Conservation (phyloP, 202 grass and related monocot genomes). For the Zizania palustris region DNA sequence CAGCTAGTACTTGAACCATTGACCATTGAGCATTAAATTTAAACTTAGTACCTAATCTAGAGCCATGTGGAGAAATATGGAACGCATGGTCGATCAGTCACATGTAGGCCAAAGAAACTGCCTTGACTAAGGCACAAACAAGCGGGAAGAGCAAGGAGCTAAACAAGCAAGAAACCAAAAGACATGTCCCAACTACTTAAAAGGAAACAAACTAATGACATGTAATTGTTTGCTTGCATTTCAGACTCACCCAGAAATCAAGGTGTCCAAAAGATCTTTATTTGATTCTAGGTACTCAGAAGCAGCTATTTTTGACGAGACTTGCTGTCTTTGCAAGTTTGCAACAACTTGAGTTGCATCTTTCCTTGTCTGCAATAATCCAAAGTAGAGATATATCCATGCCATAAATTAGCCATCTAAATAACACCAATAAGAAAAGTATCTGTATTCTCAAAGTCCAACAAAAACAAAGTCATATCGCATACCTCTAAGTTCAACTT, state of each 20-base stretch:
- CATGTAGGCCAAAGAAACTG: neutral
- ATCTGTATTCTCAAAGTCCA: neutral
- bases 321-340: constrained; percentile 95
- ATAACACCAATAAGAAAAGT: constrained; percentile 3
- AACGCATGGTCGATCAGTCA: constrained; percentile 13
- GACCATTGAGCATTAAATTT: neutral
- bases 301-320: constrained; percentile 78
- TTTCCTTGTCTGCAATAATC: constrained; percentile 82
- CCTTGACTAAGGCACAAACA: neutral
- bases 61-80: constrained; percentile 19
- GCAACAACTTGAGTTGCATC: constrained; percentile 99
- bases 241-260: constrained; percentile 80
- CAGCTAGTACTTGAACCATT: neutral
- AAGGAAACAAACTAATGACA: constrained; percentile 1
- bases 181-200: neutral
- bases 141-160: constrained; percentile 12
- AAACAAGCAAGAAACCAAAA: constrained; percentile 21
- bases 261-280: constrained; percentile 95
- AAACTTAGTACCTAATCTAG: constrained; percentile 11
- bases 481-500: constrained; percentile 90
- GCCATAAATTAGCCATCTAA: constrained; percentile 24
- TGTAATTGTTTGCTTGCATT: constrained; percentile 18
- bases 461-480: constrained; percentile 27
- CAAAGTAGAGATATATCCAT: constrained; percentile 27
- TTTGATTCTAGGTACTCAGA: constrained; percentile 96